A percentile compares a stretch with the other conserved stretches of the same genome.
Conservation (phyloP, 495 filamentous ascomycete genomes). For the Melanomma pulvis-pyrius region DNA sequence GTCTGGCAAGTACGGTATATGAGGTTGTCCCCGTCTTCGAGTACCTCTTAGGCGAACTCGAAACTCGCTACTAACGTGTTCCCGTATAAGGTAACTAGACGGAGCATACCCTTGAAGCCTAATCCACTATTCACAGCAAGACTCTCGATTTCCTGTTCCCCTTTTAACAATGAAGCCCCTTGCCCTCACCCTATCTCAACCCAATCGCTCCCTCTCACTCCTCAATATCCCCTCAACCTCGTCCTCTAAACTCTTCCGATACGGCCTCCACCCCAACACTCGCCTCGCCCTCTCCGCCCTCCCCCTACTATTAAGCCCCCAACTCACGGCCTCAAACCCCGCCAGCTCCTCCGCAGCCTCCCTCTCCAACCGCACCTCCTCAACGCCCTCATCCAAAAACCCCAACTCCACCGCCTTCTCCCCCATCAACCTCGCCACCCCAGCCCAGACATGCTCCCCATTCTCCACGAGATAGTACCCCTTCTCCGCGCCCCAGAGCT, state of each 20-base stretch:
- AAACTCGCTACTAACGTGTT: too few species aligned
- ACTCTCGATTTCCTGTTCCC: too few species aligned
- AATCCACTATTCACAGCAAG: too few species aligned
- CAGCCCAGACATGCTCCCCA: constrained; percentile 69
- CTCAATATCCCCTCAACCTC: constrained; percentile 55
- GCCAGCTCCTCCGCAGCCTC: constrained; percentile 38
- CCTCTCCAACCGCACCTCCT: constrained; percentile 8
- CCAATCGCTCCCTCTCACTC: constrained; percentile 46
- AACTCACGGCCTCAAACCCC: constrained; percentile 38
- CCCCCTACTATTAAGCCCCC: constrained; percentile 62
- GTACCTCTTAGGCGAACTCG: too few species aligned
- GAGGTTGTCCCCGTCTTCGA: too few species aligned
- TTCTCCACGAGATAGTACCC: constrained; percentile 77
- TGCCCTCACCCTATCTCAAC: too few species aligned
- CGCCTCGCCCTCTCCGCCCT: constrained; percentile 59
- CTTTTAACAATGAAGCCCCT: too few species aligned
- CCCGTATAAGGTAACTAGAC: too few species aligned
- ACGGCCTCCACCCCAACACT: constrained; percentile 62
- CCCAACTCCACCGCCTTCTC: constrained; percentile 58
- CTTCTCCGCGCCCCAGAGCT: constrained; percentile 63
- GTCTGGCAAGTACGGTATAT: too few species aligned
- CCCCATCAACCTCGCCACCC: constrained; percentile 63
- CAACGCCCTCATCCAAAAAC: constrained; percentile 1
- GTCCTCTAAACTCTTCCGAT: constrained; percentile 49
- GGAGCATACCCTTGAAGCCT: too few species aligned